Evolutionary conservation across 495 filamentous ascomycete genomes (phyloP), one percentile per base, ranked within the genome.

Genomic region (Staphylotrichum tortipilum): DNA sequence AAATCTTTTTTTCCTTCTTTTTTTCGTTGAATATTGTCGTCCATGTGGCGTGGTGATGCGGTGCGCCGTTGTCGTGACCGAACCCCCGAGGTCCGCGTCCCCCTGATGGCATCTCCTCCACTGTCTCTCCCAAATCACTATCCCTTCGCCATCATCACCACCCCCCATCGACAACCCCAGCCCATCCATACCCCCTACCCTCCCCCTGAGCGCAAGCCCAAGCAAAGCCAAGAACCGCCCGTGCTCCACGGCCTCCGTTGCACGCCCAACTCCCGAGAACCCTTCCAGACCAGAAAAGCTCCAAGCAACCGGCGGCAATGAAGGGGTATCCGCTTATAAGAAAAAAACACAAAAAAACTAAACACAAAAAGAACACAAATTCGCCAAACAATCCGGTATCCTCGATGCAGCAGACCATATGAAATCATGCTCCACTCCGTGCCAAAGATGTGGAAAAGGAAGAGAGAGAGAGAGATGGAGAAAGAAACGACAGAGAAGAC

Each of bases 371-470:
- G n/a, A n/a, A n/a, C n/a, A n/a, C n/a, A n/a, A n/a, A n/a, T n/a
- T n/a, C n/a, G n/a, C n/a, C n/a, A n/a, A n/a, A n/a, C n/a, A n/a
- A n/a, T n/a, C 40, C 49, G 44, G 22, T 49, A 52, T 54, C 39
- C 49, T 44, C 44, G 12, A 48, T 37, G 47, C 55, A 55, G 50
- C 44, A 56, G 50, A 43, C 22, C 60, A 54, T 37, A 59, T 57
- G 53, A 50, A 41, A 38, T 19, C 35, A 52, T 44, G 48, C 45
- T 38, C 40, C 49, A 23, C 34, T 37, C 58, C 40, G 7, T 21
- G 30, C 56, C 41, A 45, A 19, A 44, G 17, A 52, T 33, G 21
- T 31, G 40, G 31, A n/a, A 23, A 60, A 48, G 18, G n/a, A n/a
- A n/a, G 10, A 28, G 26, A 28, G 10, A 28, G 26, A 7, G 10